phyloP scores from a whole-genome alignment of 2,329 filamentous ascomycete genomes.

The Pseudogymnoascus sp. region DNA sequence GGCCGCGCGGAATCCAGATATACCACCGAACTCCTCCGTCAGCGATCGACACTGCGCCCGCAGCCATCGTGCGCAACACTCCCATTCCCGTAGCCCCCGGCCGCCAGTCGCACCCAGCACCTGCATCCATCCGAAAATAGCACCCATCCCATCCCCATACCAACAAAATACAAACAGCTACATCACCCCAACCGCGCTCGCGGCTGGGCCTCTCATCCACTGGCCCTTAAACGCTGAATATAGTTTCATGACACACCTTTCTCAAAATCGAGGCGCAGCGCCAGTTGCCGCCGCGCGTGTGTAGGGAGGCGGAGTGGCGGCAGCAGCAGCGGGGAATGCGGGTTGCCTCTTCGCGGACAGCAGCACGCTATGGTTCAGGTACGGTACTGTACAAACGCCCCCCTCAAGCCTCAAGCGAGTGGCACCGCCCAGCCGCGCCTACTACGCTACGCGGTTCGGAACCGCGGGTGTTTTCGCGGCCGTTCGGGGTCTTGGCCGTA shows the following conservation, averaged over 20 bases:
- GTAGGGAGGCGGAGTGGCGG: conserved; percentile 1
- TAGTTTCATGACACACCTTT: background rate
- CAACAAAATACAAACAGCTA: background rate
- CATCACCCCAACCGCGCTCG: background rate
- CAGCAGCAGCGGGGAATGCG: background rate
- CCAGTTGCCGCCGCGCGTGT: background rate
- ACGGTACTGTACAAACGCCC: background rate
- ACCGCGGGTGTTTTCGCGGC: background rate
- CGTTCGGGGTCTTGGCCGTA: background rate
- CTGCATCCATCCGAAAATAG: background rate
- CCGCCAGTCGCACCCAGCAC: background rate
- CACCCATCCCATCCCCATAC: background rate
- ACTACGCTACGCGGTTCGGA: conserved; percentile 3
- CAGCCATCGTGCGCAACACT: background rate
- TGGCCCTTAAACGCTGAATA: conserved; percentile 2
- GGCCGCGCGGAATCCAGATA: background rate
- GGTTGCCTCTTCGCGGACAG: background rate
- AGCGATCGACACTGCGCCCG: background rate
- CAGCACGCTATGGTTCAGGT: background rate
- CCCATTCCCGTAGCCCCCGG: background rate
- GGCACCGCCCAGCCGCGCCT: background rate
- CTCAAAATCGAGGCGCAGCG: background rate
- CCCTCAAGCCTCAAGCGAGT: background rate
- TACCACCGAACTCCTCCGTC: background rate
- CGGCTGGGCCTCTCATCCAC: background rate